phyloP scores from a whole-genome alignment of 371 early-diverging fungal species.

The Haplosporangium sp. region DNA sequence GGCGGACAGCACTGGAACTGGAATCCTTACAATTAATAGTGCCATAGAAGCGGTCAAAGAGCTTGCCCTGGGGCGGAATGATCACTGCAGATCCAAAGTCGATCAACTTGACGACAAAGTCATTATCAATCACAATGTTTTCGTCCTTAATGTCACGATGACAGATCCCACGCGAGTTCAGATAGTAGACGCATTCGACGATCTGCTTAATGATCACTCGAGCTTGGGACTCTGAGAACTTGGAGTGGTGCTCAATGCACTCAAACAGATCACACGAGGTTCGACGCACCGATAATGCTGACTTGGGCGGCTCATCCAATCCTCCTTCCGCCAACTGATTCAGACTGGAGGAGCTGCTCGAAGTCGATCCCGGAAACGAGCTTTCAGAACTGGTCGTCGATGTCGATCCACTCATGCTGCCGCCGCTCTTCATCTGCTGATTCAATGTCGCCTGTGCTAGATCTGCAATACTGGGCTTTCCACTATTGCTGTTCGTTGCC shows the following conservation, averaged over 20 bases:
- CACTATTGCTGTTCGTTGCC: slow-evolving; percentile 40
- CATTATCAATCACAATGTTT: slow-evolving; percentile 81
- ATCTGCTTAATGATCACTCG: slow-evolving; percentile 79
- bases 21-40: slow-evolving; percentile 61
- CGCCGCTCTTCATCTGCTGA: slow-evolving; percentile 16
- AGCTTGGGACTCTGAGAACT: slow-evolving; percentile 69
- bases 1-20: neutral
- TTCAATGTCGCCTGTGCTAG: slow-evolving; percentile 47
- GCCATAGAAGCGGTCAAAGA: slow-evolving; percentile 75
- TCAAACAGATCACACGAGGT: slow-evolving; percentile 83
- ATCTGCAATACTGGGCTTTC: slow-evolving; percentile 24
- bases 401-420: slow-evolving; percentile 15
- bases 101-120: slow-evolving; percentile 79
- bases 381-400: slow-evolving; percentile 29
- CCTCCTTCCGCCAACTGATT: slow-evolving; percentile 22
- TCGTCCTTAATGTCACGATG: slow-evolving; percentile 81
- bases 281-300: slow-evolving; percentile 60
- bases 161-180: slow-evolving; percentile 67
- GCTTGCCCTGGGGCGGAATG: slow-evolving; percentile 61
- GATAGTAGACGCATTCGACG: slow-evolving; percentile 70
- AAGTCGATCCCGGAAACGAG: slow-evolving; percentile 18
- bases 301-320: slow-evolving; percentile 39
- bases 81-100: slow-evolving; percentile 86
- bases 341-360: slow-evolving; percentile 28
- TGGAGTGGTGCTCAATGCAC: slow-evolving; percentile 77